Evolutionary conservation across 306 rosid genomes (phyloP).

Genomic region (Canavalia gladiata): DNA sequence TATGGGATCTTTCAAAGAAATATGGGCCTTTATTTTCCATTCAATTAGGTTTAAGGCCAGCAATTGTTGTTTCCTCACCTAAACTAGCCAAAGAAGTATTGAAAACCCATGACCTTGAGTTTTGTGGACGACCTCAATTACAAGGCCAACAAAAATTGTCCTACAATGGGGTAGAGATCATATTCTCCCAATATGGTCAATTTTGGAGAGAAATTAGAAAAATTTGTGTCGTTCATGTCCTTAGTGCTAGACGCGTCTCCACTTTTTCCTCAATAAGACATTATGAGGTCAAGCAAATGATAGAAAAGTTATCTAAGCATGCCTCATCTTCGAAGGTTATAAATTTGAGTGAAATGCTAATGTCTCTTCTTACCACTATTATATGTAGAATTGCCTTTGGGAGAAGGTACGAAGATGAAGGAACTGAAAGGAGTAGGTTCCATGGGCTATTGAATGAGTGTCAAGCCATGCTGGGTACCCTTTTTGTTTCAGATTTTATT

Average conservation of each 20-base stretch:
- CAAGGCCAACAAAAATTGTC: slow-evolving; percentile 35
- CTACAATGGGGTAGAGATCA: slow-evolving; percentile 48
- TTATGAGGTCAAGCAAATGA: slow-evolving; percentile 33
- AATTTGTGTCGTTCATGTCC: slow-evolving; percentile 44
- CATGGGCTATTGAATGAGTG: slow-evolving; percentile 36
- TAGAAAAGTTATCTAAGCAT: neutral
- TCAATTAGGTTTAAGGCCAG: slow-evolving; percentile 39
- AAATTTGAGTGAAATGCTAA: slow-evolving; percentile 37
- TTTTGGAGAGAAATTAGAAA: neutral
- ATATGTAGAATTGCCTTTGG: slow-evolving; percentile 59
- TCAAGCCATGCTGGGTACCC: neutral
- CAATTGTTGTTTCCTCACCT: neutral
- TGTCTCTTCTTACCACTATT: slow-evolving; percentile 32
- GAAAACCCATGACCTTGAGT: slow-evolving; percentile 33
- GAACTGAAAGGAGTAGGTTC: slow-evolving; percentile 19
- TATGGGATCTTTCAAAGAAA: slow-evolving; percentile 38
- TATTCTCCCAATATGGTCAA: slow-evolving; percentile 47
- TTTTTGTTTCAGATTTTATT: slow-evolving; percentile 41
- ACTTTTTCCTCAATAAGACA: slow-evolving; percentile 24
- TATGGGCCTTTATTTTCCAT: slow-evolving; percentile 57
- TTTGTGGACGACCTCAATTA: slow-evolving; percentile 41
- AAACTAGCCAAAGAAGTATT: slow-evolving; percentile 24
- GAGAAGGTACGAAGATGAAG: slow-evolving; percentile 40
- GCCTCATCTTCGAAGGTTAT: neutral
- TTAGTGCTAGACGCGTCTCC: slow-evolving; percentile 38